Conservation (phyloP, 805 yeast genomes). For the Yamadazyma sp. region DNA sequence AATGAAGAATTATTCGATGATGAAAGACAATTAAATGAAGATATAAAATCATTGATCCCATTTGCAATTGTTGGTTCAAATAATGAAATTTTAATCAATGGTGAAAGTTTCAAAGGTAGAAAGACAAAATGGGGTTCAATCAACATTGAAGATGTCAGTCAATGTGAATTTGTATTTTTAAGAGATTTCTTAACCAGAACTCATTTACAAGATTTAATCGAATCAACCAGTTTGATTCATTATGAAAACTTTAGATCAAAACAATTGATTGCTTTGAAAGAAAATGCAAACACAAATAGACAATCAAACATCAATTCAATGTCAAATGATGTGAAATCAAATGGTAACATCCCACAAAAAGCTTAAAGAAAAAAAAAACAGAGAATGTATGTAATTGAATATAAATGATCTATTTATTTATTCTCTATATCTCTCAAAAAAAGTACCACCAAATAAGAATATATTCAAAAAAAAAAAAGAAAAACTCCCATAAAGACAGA, state of each 20-base stretch:
- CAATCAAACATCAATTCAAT: conserved; percentile 18
- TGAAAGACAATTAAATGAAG: conserved; percentile 69
- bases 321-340: conserved; percentile 1
- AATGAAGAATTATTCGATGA: conserved; percentile 65
- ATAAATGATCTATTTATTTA: no score
- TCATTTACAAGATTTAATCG: conserved; percentile 93
- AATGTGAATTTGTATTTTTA: conserved; percentile 92
- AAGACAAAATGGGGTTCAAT: conserved; percentile 92
- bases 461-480: no score
- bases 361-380: no score
- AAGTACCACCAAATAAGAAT: no score
- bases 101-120: conserved; percentile 83
- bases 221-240: conserved; percentile 81
- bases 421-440: no score
- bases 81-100: conserved; percentile 68
- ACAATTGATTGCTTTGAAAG: conserved; percentile 91
- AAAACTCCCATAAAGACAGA: no score
- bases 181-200: conserved; percentile 94
- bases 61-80: conserved; percentile 95
- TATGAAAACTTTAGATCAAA: conserved; percentile 92
- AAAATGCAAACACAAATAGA: conserved; percentile 54
- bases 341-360: neutral
- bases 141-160: conserved; percentile 89
- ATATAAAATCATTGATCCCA: conserved; percentile 74
- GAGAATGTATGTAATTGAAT: no score